Percentiles rank a stretch among this genome's conserved stretches.
phyloP scores from a whole-genome alignment of 2,329 filamentous ascomycete genomes.

The Verticillium alfalfae region DNA sequence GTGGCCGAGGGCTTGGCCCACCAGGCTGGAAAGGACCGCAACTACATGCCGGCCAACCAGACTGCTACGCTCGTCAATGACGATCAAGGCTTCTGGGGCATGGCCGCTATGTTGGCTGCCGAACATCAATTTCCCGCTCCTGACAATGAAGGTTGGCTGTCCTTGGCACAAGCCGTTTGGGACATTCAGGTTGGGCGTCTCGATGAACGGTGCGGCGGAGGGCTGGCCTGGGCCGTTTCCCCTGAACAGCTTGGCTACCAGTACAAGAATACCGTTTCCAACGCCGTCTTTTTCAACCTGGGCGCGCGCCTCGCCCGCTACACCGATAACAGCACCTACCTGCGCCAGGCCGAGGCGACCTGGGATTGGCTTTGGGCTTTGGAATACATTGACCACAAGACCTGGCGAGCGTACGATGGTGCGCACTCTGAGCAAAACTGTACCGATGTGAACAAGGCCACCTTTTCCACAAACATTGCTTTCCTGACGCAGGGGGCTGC shows the following conservation, averaged over 20 bases:
- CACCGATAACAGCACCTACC: slow-evolving; percentile 51
- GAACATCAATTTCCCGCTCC: slow-evolving; percentile 47
- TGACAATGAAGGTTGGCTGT: slow-evolving; percentile 36
- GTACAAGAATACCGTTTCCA: slow-evolving; percentile 21
- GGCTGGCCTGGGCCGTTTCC: neutral
- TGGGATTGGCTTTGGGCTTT: slow-evolving; percentile 51
- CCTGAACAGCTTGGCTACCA: too few species aligned
- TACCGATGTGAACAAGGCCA: slow-evolving; percentile 37
- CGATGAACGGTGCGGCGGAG: slow-evolving; percentile 52
- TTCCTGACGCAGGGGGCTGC: slow-evolving; percentile 49
- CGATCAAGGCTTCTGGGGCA: slow-evolving; percentile 55
- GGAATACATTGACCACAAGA: slow-evolving; percentile 43
- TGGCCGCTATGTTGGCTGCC: slow-evolving; percentile 50
- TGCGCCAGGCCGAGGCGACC: slow-evolving; percentile 46
- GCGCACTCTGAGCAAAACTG: slow-evolving; percentile 45
- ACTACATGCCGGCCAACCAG: slow-evolving; percentile 45
- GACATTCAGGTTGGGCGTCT: slow-evolving; percentile 49
- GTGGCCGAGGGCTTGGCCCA: slow-evolving; percentile 36
- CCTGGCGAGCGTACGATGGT: slow-evolving; percentile 57
- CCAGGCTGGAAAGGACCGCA: slow-evolving; percentile 38
- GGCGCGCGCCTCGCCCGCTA: slow-evolving; percentile 56
- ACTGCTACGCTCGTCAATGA: slow-evolving; percentile 47
- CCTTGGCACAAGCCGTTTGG: slow-evolving; percentile 53
- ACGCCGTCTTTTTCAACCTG: slow-evolving; percentile 43
- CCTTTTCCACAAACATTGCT: slow-evolving; percentile 51